Evolutionary conservation across 2,329 filamentous ascomycete genomes (phyloP).

Genomic region (Fusarium protoensiforme): DNA sequence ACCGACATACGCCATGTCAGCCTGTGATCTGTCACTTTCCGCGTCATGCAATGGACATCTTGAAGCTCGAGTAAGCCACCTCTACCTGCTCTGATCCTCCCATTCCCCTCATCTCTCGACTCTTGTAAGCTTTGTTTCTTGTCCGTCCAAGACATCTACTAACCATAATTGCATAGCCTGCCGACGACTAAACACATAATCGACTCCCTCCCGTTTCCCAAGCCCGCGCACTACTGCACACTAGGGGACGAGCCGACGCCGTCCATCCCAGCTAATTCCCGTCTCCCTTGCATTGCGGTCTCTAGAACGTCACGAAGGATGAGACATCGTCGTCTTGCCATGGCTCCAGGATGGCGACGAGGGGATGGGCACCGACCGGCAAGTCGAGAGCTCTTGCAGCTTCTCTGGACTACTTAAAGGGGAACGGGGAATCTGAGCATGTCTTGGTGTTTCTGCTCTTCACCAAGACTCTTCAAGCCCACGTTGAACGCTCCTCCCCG

Average conservation of each 20-base stretch:
- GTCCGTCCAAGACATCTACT: neutral
- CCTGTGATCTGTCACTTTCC: neutral
- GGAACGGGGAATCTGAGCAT: neutral
- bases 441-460: neutral
- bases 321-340: neutral
- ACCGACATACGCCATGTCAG: neutral
- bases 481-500: neutral
- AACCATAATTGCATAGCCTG: neutral
- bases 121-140: neutral
- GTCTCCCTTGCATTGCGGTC: neutral
- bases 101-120: neutral
- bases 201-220: neutral
- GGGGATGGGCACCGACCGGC: neutral
- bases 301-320: neutral
- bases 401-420: neutral
- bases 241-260: neutral
- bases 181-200: neutral
- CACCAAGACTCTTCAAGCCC: neutral
- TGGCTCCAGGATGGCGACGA: neutral
- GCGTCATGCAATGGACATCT: neutral
- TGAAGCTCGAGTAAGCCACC: neutral
- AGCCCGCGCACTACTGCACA: neutral
- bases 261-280: neutral
- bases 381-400: neutral
- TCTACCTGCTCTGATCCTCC: neutral